Conservation (phyloP, 176 grass and related monocot species). For the Paspalum notatum region DNA sequence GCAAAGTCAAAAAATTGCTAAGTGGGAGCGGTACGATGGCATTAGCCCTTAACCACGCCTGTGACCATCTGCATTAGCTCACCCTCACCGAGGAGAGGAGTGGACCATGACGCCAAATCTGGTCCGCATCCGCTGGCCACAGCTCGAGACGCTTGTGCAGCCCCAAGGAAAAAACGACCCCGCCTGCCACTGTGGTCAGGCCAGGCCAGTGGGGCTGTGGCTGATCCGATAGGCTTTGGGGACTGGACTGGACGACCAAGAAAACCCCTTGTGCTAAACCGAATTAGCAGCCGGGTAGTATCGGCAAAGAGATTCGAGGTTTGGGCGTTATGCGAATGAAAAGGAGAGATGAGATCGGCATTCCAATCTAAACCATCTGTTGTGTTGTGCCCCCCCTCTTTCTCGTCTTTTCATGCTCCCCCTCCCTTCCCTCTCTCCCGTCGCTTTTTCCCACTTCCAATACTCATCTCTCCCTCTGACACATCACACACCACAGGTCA, state of each 20-base stretch:
- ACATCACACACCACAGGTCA: slow-evolving; percentile 48
- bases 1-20: neutral
- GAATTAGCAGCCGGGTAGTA: slow-evolving; percentile 30
- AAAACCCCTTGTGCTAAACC: slow-evolving; percentile 4
- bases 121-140: slow-evolving; percentile 29
- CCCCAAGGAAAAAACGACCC: neutral
- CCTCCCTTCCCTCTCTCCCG: neutral
- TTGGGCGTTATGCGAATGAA: slow-evolving; percentile 46
- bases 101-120: slow-evolving; percentile 36
- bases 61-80: neutral
- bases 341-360: slow-evolving; percentile 51
- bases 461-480: slow-evolving; percentile 32
- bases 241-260: neutral
- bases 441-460: slow-evolving; percentile 65
- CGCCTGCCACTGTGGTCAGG: neutral
- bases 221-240: slow-evolving; percentile 45
- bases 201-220: slow-evolving; percentile 21
- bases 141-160: slow-evolving; percentile 47
- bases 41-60: slow-evolving; percentile 20
- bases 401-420: slow-evolving; percentile 62
- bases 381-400: slow-evolving; percentile 47
- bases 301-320: slow-evolving; percentile 35
- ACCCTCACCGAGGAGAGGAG: neutral
- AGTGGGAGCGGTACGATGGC: neutral
- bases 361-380: slow-evolving; percentile 58